Evolutionary conservation across 1,284 basidiomycete species (phyloP).

Genomic region (Irpex sp.): DNA sequence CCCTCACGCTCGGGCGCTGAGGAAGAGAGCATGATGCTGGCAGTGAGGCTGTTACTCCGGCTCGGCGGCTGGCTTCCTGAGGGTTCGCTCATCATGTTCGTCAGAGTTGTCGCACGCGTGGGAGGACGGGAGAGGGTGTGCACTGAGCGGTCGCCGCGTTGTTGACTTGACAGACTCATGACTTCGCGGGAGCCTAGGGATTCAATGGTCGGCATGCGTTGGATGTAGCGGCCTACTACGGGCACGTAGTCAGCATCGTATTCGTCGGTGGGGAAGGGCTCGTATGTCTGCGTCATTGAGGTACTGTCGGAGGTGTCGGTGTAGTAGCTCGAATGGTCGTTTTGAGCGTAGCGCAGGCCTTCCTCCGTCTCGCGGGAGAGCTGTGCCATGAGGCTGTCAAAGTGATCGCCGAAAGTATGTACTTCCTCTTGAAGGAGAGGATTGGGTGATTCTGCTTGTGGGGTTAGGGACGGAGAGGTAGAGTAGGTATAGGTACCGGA

Average conservation of each 20-base stretch:
- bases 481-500: constrained; percentile 11
- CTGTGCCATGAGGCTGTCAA: constrained; percentile 43
- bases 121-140: constrained; percentile 22
- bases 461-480: constrained; percentile 6
- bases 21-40: constrained; percentile 12
- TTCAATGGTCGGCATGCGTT: constrained; percentile 76
- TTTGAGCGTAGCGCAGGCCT: constrained; percentile 31
- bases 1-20: constrained; percentile 6
- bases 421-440: constrained; percentile 29
- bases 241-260: constrained; percentile 39
- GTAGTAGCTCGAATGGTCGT: constrained; percentile 13
- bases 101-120: constrained; percentile 24
- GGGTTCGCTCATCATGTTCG: constrained; percentile 7
- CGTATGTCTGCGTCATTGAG: constrained; percentile 3
- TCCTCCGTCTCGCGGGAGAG: constrained; percentile 47
- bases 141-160: constrained; percentile 15
- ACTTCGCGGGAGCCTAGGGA: constrained; percentile 59
- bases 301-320: constrained; percentile 1
- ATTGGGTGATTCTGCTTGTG: constrained; percentile 5
- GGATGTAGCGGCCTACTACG: constrained; percentile 55
- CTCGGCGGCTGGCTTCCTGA: constrained; percentile 19
- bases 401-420: constrained; percentile 41
- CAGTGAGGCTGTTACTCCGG: constrained; percentile 21
- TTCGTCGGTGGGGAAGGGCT: constrained; percentile 10
- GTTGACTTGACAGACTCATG: constrained; percentile 21